Conservation (phyloP, 1,284 basidiomycete genomes). For the Microstroma glucosiphilum region DNA sequence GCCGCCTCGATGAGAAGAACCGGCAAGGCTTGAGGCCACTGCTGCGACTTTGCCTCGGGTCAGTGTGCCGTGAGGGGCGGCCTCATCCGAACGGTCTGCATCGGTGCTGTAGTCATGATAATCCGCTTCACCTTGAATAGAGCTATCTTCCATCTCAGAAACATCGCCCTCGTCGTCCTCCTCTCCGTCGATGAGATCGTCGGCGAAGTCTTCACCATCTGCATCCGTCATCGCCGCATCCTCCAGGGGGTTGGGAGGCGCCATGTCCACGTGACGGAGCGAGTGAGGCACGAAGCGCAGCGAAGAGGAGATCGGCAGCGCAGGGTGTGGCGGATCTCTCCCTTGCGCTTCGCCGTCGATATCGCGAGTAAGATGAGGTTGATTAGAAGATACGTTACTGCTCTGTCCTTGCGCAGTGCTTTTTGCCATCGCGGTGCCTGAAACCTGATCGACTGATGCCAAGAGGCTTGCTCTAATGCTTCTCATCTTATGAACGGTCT, state of each 20-base stretch:
- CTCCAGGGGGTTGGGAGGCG: slow-evolving; percentile 2
- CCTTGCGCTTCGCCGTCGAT: no score
- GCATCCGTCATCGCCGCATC: slow-evolving; percentile 15
- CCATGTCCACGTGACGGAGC: neutral
- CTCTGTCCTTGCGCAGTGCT: no score
- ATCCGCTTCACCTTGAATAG: neutral
- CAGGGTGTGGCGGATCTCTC: no score
- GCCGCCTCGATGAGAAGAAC: no score
- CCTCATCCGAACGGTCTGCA: neutral
- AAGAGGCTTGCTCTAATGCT: slow-evolving; percentile 13
- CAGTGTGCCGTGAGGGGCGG: neutral
- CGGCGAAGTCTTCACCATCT: slow-evolving; percentile 6
- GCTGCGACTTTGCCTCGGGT: no score
- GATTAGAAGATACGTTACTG: no score
- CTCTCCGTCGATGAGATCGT: neutral
- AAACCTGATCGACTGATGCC: neutral
- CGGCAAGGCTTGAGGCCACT: no score
- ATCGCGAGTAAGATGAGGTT: no score
- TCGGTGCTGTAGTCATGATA: neutral
- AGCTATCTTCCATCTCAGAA: slow-evolving; percentile 10
- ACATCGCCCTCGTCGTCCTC: slow-evolving; percentile 4
- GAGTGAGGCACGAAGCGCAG: no score
- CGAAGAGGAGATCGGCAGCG: no score
- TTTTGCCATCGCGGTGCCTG: no score
- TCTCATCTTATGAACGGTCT: slow-evolving; percentile 18